These are phyloP conservation scores for Paramecium pentaurelia DNA, from an alignment of 73 alveolate genomes.

Conservation along the genomic window DNA sequence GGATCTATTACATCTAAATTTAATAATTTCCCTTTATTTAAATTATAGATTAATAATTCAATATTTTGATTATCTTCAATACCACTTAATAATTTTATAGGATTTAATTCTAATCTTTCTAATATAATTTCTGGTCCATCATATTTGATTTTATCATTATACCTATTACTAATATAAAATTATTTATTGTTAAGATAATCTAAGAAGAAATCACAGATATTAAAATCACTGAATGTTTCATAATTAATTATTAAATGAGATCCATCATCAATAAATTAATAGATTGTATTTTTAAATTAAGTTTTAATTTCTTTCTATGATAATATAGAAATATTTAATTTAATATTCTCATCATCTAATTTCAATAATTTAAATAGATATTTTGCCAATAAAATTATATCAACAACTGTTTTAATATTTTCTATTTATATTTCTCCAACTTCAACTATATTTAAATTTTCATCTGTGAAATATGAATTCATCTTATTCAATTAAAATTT, in stretches of 20 bases:
- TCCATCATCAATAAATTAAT: background rate
- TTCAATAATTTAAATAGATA: background rate
- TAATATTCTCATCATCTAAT: background rate
- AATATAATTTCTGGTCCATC: background rate
- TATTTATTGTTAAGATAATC: background rate
- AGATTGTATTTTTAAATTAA: background rate
- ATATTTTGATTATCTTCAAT: background rate
- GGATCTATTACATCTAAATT: background rate
- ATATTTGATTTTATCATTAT: background rate
- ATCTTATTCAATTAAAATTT: background rate
- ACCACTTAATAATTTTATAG: background rate
- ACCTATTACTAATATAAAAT: background rate
- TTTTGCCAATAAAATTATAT: background rate
- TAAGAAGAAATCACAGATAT: background rate
- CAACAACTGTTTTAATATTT: background rate
- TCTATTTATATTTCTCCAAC: background rate
- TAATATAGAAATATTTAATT: background rate
- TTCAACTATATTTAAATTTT: background rate
- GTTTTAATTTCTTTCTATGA: background rate
- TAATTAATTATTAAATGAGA: background rate
- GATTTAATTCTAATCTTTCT: background rate
- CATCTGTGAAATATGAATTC: background rate
- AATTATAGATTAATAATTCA: background rate
- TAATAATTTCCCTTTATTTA: background rate
- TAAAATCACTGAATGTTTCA: background rate